Evolutionary conservation across 768 basidiomycete genomes (phyloP).

Genomic region (Boletus huronensis): DNA sequence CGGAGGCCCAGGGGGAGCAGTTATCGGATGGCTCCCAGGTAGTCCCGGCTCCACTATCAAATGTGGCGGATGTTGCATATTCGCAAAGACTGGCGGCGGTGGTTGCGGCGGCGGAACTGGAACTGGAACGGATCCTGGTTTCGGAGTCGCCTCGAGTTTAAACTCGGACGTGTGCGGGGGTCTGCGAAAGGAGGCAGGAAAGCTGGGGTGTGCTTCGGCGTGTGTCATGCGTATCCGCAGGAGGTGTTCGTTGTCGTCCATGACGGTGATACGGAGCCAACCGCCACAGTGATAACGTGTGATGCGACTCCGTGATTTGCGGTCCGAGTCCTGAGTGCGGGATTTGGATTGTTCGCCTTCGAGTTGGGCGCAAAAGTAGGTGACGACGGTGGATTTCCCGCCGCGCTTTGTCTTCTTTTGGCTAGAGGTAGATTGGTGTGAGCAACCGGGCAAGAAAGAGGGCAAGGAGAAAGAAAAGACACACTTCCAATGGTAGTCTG

Average conservation of each 20-base stretch:
- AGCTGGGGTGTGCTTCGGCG: conserved; percentile 32
- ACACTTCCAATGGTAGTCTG: conserved; percentile 36
- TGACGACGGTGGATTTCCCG: conserved; percentile 34
- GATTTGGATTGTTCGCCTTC: conserved; percentile 35
- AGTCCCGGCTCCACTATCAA: conserved; percentile 21
- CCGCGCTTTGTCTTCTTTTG: conserved; percentile 36
- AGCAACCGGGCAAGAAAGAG: not conserved
- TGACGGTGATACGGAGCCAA: conserved; percentile 35
- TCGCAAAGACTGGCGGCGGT: conserved; percentile 24
- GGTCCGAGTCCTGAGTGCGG: conserved; percentile 31
- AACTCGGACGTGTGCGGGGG: conserved; percentile 34
- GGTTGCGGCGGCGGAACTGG: conserved; percentile 8
- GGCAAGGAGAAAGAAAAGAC: conserved; percentile 4
- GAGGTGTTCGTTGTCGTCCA: conserved; percentile 35
- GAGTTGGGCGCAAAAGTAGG: conserved; percentile 35
- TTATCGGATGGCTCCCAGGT: conserved; percentile 9
- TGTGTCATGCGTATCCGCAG: conserved; percentile 36
- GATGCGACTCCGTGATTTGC: conserved; percentile 35
- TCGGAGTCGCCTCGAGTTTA: conserved; percentile 29
- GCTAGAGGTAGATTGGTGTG: conserved; percentile 7
- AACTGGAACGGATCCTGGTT: conserved; percentile 19
- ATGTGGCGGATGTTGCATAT: conserved; percentile 20
- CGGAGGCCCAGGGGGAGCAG: conserved; percentile 5
- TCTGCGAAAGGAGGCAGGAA: conserved; percentile 32
- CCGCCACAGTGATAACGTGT: conserved; percentile 34